Evolutionary conservation across 192 early-diverging fungal species (phyloP).

Genomic region (Linderina pennispora): DNA sequence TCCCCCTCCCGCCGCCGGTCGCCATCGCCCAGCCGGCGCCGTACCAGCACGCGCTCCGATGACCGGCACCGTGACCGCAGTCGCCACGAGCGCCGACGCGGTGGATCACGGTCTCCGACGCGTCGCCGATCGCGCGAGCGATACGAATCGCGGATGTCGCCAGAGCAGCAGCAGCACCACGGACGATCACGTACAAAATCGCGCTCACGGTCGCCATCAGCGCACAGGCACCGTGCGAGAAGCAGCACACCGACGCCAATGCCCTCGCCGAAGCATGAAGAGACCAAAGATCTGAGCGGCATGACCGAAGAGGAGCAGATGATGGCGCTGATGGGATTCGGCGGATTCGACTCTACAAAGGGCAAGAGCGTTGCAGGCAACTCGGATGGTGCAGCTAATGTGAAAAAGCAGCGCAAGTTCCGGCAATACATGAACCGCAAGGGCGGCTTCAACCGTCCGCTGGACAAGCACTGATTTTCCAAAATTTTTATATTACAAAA

Average conservation of each 20-base stretch:
- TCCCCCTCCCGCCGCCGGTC: conserved; percentile 15
- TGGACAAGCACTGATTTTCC: conserved; percentile 21
- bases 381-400: conserved; percentile 63
- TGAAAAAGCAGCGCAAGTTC: conserved; percentile 83
- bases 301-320: conserved; percentile 65
- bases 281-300: background rate
- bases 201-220: conserved; percentile 10
- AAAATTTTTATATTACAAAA: conserved; percentile 27
- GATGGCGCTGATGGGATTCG: conserved; percentile 83
- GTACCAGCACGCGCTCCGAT: background rate
- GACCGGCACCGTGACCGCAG: background rate
- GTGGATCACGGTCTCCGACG: conserved; percentile 3
- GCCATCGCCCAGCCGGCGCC: conserved; percentile 21
- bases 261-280: background rate
- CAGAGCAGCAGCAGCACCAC: background rate
- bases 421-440: conserved; percentile 93
- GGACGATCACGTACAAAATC: conserved; percentile 1
- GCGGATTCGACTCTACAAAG: conserved; percentile 80
- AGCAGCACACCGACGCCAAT: conserved; percentile 8
- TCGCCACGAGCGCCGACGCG: conserved; percentile 1
- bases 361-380: conserved; percentile 72
- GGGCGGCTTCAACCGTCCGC: conserved; percentile 73
- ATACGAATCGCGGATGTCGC: background rate
- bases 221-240: conserved; percentile 1
- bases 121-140: conserved; percentile 16